These are phyloP conservation scores for Botryobasidium botryosum DNA, from an alignment of 768 basidiomycete species.

Conservation along the genomic window DNA sequence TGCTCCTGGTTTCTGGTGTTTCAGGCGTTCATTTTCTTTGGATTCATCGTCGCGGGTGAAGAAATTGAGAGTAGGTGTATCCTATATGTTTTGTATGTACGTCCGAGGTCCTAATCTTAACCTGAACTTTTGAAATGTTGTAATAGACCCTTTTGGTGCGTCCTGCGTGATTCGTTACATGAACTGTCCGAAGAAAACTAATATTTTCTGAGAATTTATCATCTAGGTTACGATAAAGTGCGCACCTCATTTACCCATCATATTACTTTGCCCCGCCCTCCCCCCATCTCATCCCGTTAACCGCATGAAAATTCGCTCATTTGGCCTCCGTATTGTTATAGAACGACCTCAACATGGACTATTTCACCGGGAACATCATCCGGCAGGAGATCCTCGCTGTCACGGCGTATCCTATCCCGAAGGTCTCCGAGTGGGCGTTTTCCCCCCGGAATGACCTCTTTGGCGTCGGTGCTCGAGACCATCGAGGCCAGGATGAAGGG, in stretches of 20 bases:
- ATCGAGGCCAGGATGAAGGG: too few relatives aligned
- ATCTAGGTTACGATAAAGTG: slow-evolving; percentile 17
- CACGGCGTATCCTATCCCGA: slow-evolving; percentile 16
- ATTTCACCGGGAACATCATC: slow-evolving; percentile 20
- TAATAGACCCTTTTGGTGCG: slow-evolving; percentile 19
- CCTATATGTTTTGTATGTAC: too few relatives aligned
- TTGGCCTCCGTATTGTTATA: too few relatives aligned
- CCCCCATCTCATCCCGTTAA: too few relatives aligned
- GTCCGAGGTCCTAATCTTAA: not conserved
- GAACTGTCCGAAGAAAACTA: too few relatives aligned
- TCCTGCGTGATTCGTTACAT: too few relatives aligned
- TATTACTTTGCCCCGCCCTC: not conserved
- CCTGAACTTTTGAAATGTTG: not conserved
- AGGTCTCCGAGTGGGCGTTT: slow-evolving; percentile 18
- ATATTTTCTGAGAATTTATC: too few relatives aligned
- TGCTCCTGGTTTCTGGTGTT: too few relatives aligned
- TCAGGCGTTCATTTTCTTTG: slow-evolving; percentile 10
- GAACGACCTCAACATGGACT: slow-evolving; percentile 20
- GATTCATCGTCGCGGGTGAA: slow-evolving; percentile 9
- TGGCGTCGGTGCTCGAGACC: too few relatives aligned
- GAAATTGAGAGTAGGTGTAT: slow-evolving; percentile 11
- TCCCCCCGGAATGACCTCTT: slow-evolving; percentile 14
- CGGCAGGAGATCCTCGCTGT: slow-evolving; percentile 18
- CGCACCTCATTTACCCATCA: not conserved
- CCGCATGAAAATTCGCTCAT: too few relatives aligned